These are phyloP conservation scores for Hygrophila difformis DNA, from an alignment of 257 asterid genomes.

Conservation along the genomic window DNA sequence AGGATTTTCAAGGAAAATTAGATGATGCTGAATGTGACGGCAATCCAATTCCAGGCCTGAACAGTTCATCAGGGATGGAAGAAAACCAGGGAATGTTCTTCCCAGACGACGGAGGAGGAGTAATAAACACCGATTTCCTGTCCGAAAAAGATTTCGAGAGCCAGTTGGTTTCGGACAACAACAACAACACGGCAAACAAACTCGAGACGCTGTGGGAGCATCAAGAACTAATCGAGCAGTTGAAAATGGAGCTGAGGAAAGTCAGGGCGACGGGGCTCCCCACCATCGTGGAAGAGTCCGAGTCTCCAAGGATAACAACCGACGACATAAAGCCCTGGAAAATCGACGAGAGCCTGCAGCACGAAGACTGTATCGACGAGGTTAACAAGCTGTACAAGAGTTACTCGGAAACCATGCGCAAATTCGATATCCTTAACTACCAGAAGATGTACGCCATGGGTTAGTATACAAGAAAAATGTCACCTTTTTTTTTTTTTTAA, in stretches of 20 bases:
- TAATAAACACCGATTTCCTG: constrained; percentile 24
- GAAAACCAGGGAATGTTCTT: neutral
- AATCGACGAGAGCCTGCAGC: constrained; percentile 41
- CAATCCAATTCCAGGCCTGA: no score
- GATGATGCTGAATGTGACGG: no score
- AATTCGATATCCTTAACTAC: constrained; percentile 63
- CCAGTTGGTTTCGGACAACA: neutral
- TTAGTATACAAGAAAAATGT: constrained; percentile 20
- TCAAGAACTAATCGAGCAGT: constrained; percentile 66
- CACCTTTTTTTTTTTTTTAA: no score
- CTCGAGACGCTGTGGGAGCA: constrained; percentile 66
- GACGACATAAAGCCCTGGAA: constrained; percentile 66
- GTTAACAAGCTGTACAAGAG: constrained; percentile 51
- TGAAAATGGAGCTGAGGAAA: constrained; percentile 57
- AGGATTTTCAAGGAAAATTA: no score
- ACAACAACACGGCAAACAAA: constrained; percentile 15
- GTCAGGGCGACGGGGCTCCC: constrained; percentile 56
- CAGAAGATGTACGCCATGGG: constrained; percentile 85
- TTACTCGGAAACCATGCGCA: constrained; percentile 52
- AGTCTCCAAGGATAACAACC: constrained; percentile 38
- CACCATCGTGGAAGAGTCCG: constrained; percentile 60
- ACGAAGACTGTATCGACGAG: constrained; percentile 44
- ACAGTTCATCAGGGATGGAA: constrained; percentile 11
- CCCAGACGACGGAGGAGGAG: neutral
- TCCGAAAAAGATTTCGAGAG: constrained; percentile 30